Evolutionary conservation across 1,284 basidiomycete genomes (phyloP).

Genomic region (Microbotryum scabiosae): DNA sequence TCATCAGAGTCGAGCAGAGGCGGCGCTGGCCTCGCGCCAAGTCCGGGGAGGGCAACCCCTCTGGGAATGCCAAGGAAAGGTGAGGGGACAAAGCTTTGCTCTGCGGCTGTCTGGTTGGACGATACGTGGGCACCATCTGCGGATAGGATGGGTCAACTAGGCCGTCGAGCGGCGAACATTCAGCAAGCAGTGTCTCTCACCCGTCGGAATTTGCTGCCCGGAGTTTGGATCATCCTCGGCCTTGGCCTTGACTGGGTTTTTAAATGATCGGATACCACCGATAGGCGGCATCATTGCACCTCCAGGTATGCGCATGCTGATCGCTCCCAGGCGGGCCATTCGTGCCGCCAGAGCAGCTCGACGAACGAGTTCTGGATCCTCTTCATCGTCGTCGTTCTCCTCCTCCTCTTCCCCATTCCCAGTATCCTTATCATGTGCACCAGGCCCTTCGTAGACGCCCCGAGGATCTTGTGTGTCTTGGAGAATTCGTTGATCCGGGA

Average conservation of each 20-base stretch:
- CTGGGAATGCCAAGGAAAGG: constrained; percentile 13
- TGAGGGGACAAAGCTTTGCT: constrained; percentile 5
- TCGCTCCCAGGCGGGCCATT: constrained; percentile 80
- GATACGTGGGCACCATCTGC: too few species aligned
- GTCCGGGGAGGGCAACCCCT: constrained; percentile 19
- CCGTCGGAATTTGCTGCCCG: too few species aligned
- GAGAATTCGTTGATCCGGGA: not conserved
- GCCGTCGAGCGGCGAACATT: too few species aligned
- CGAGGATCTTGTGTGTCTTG: too few species aligned
- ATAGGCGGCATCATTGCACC: constrained; percentile 12
- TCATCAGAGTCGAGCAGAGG: not conserved
- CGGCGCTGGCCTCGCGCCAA: not conserved
- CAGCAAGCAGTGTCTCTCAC: too few species aligned
- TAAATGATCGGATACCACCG: constrained; percentile 1
- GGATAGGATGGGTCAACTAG: too few species aligned
- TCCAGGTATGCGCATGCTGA: constrained; percentile 62
- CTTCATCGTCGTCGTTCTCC: constrained; percentile 41
- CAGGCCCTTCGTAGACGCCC: too few species aligned
- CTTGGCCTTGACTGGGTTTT: not conserved
- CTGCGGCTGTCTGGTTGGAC: not conserved
- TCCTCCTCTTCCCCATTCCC: constrained; percentile 3
- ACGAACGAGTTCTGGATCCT: constrained; percentile 68
- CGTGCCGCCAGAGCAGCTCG: constrained; percentile 73
- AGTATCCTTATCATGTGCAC: constrained; percentile 5
- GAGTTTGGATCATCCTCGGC: not conserved